A percentile compares a stretch with the other conserved stretches of the same genome.
Evolutionary conservation across 495 filamentous ascomycete genomes (phyloP).

Genomic region (Bacidia rubella): DNA sequence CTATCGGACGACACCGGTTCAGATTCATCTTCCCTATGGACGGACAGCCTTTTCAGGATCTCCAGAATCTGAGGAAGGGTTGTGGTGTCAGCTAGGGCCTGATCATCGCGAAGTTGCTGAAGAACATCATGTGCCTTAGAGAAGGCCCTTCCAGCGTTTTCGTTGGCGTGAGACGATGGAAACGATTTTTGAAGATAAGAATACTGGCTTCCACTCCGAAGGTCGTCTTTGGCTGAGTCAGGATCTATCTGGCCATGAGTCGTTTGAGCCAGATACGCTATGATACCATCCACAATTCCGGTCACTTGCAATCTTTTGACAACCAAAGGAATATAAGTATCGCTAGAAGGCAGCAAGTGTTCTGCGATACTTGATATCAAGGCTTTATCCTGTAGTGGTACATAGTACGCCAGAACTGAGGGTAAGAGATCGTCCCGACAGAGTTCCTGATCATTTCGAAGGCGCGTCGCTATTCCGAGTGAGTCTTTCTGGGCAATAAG

Average conservation of each 20-base stretch:
- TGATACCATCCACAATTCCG: slow-evolving; percentile 23
- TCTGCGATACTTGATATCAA: slow-evolving; percentile 16
- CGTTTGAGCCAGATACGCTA: slow-evolving; percentile 13
- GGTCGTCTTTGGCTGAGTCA: background rate
- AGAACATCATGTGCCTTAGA: background rate
- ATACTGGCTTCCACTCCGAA: slow-evolving; percentile 11
- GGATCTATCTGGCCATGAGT: background rate
- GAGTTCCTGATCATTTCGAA: slow-evolving; percentile 19
- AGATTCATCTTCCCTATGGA: background rate
- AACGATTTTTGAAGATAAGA: too few species aligned
- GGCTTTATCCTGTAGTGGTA: slow-evolving; percentile 11
- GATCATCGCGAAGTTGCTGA: background rate
- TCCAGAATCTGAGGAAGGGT: background rate
- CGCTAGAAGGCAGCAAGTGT: slow-evolving; percentile 14
- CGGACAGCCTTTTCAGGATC: background rate
- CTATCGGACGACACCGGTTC: background rate
- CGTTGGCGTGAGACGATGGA: too few species aligned
- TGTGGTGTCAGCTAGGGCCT: background rate
- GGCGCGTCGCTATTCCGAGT: slow-evolving; percentile 16
- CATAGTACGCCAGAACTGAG: slow-evolving; percentile 16
- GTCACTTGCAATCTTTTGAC: slow-evolving; percentile 14
- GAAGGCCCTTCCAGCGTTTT: too few species aligned
- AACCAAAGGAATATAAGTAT: background rate
- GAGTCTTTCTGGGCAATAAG: slow-evolving; percentile 8
- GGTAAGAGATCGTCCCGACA: slow-evolving; percentile 19